Evolutionary conservation across 2,329 filamentous ascomycete species (phyloP), one percentile per base, ranked within the genome.

Genomic region (Blumeriella jaapii): DNA sequence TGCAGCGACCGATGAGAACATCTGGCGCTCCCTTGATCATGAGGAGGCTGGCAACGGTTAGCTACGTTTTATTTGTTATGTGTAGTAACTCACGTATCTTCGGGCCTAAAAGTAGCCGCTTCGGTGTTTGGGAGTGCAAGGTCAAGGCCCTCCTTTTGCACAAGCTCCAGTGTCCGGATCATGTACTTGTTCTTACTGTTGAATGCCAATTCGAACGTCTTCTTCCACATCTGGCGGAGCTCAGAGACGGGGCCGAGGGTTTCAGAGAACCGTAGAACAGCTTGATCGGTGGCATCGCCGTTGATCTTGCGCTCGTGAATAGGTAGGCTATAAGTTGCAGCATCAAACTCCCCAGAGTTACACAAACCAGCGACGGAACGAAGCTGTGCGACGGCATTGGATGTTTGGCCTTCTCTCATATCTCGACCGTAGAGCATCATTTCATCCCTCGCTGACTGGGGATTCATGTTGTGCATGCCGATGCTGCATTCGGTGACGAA

Each of bases 181-280:
- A 85, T 86, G 53, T 76, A 86, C 57, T 87, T 87, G 60, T 85
- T 86, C 62, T 83, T 83, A 59, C 78, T 83, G 60, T 86, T 86
- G 56, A 87, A 87, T 0, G 78, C 71, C 17, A 83, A 61, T 35
- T 80, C 74, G 47, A 75, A 85, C 2, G 70, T 67, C 34, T 70
- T 75, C 33, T 68, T 68, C 78, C 78, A 85, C 43, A 67, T 63
- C 10, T 65, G 62, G 6, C 75, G 69, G 4, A 80, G 59, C 32
- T 78, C 68, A 0, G 65, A 57, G 0, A 82, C 72, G 0, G 71
- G 61, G 0, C 69, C 69, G 29, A 86, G 62, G 3, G 62, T 61
- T 54, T 86, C 79, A 0, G 79, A 74, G 37, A 87, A 78, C 35
- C 80, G 69, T 5, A 87, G 63, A 19, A 86, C 68, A 12, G 82